A percentile compares a stretch with the other conserved stretches of the same genome.
Conservation (phyloP, 495 filamentous ascomycete genomes). For the Collariella sp. region DNA sequence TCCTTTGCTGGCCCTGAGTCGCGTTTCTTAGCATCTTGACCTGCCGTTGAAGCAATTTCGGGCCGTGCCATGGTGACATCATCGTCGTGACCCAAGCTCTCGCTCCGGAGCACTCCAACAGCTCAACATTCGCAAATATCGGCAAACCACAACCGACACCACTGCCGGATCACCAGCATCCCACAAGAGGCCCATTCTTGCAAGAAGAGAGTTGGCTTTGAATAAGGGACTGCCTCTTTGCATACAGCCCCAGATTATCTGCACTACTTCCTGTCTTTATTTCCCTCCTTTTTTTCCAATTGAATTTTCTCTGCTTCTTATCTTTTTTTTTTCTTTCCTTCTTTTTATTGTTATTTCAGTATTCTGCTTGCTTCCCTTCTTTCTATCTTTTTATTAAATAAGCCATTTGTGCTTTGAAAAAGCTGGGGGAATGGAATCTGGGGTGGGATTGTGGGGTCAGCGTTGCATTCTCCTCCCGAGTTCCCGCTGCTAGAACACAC, state of each 20-base stretch:
- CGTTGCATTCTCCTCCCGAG: neutral
- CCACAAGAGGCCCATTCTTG: too few species aligned
- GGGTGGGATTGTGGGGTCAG: constrained; percentile 5
- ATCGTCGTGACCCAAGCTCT: neutral
- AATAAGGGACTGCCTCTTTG: too few species aligned
- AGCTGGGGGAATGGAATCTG: neutral
- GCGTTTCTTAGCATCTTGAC: too few species aligned
- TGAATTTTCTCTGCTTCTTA: neutral
- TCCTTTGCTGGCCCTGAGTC: too few species aligned
- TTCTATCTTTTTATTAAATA: too few species aligned
- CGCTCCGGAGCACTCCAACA: neutral
- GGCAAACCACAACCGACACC: neutral
- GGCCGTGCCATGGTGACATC: constrained; percentile 1
- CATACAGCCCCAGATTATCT: too few species aligned
- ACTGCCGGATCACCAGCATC: too few species aligned
- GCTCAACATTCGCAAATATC: neutral
- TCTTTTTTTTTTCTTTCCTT: neutral
- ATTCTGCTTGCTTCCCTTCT: neutral
- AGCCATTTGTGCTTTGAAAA: too few species aligned
- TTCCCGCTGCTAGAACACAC: neutral
- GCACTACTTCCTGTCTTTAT: too few species aligned
- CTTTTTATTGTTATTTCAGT: neutral
- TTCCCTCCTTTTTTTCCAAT: neutral
- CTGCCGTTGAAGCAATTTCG: too few species aligned
- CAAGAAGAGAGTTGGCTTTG: too few species aligned